Conservation (phyloP, 2,329 filamentous ascomycete species). For the Blastomyces silverae region DNA sequence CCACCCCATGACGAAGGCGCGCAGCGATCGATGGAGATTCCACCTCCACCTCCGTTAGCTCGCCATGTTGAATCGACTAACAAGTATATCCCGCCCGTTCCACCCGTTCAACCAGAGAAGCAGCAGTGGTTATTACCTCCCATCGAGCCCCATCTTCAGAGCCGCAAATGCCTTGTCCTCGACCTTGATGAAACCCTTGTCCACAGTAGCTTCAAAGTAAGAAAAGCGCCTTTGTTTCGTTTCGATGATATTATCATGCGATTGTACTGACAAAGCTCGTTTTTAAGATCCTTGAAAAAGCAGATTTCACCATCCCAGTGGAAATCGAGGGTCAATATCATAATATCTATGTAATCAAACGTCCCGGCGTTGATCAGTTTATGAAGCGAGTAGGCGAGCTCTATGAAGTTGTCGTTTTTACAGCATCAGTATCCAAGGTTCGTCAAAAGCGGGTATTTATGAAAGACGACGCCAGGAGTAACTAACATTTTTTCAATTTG, state of each 20-base stretch:
- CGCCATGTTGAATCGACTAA: conserved; percentile 36
- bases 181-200: conserved; percentile 96
- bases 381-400: conserved; percentile 98
- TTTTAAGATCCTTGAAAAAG: conserved; percentile 82
- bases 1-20: conserved; percentile 38
- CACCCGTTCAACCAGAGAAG: conserved; percentile 40
- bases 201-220: conserved; percentile 97
- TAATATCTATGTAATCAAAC: conserved; percentile 98
- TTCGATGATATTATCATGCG: conserved; percentile 20
- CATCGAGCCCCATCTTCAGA: conserved; percentile 68
- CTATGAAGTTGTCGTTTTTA: conserved; percentile 98
- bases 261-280: conserved; percentile 14
- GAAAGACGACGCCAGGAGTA: conserved; percentile 13
- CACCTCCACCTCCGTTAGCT: conserved; percentile 51
- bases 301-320: conserved; percentile 97
- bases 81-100: conserved; percentile 39
- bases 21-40: conserved; percentile 45
- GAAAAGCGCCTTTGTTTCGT: conserved; percentile 21
- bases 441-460: conserved; percentile 23
- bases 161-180: conserved; percentile 87
- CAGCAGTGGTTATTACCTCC: conserved; percentile 75
- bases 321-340: conserved; percentile 99
- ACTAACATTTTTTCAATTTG: conserved; percentile 17
- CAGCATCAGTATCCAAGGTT: conserved; percentile 95
- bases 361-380: conserved; percentile 96